These are phyloP conservation scores for Fistulinella staudtii DNA, from an alignment of 1,284 basidiomycete species.

Conservation along the genomic window DNA sequence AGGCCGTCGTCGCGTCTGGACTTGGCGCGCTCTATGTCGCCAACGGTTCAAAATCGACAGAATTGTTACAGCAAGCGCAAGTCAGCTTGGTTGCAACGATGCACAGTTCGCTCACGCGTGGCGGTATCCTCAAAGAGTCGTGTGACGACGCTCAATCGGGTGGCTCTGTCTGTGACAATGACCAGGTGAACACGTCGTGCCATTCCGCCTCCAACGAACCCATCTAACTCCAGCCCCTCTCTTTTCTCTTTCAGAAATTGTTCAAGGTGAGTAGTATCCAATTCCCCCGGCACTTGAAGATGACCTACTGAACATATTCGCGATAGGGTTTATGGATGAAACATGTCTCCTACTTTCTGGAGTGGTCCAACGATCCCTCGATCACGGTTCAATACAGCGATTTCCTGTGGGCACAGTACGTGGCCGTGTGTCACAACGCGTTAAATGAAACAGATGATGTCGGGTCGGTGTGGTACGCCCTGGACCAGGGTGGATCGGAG, in stretches of 20 bases:
- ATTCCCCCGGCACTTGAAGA: no score
- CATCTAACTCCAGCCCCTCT: no score
- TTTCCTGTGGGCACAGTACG: slow-evolving; percentile 40
- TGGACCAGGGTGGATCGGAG: slow-evolving; percentile 18
- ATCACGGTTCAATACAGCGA: slow-evolving; percentile 37
- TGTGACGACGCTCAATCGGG: slow-evolving; percentile 45
- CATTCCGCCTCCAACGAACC: no score
- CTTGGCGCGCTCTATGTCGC: slow-evolving; percentile 42
- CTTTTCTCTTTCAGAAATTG: slow-evolving; percentile 41
- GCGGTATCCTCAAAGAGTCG: slow-evolving; percentile 44
- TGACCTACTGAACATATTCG: no score
- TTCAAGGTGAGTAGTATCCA: slow-evolving; percentile 40
- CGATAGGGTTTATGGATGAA: slow-evolving; percentile 42
- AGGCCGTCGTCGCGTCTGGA: slow-evolving; percentile 53
- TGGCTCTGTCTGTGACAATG: slow-evolving; percentile 40
- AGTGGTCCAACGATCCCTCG: slow-evolving; percentile 35
- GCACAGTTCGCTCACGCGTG: slow-evolving; percentile 34
- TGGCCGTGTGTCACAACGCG: slow-evolving; percentile 39
- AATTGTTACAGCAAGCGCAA: slow-evolving; percentile 44
- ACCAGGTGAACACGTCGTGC: no score
- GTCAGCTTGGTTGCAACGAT: slow-evolving; percentile 52
- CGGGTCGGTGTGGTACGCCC: slow-evolving; percentile 36
- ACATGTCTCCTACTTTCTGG: slow-evolving; percentile 43
- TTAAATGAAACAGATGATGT: slow-evolving; percentile 37
- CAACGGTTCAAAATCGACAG: slow-evolving; percentile 34